Conservation (phyloP, 345 rosid genomes). For the Salix viminalis region DNA sequence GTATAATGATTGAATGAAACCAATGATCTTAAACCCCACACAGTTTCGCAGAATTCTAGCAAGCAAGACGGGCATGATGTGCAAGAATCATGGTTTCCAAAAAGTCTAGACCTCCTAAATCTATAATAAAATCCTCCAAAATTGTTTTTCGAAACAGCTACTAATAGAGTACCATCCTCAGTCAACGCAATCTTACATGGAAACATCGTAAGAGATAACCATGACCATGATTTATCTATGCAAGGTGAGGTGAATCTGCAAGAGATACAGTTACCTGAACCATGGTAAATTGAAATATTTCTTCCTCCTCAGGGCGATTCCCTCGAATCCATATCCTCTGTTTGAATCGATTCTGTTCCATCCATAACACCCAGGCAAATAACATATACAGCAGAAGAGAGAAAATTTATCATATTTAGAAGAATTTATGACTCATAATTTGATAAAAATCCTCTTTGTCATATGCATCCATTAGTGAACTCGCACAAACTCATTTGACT, state of each 20-base stretch:
- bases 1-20: background rate
- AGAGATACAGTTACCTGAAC: slow-evolving; percentile 51
- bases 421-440: background rate
- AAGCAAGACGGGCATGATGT: background rate
- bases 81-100: background rate
- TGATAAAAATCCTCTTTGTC: background rate
- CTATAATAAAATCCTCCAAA: background rate
- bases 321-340: slow-evolving; percentile 91
- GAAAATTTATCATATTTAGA: background rate
- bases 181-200: background rate
- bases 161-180: background rate
- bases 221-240: background rate
- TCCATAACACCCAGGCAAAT: background rate
- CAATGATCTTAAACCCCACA: background rate
- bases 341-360: slow-evolving; percentile 64
- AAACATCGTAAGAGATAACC: background rate
- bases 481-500: background rate
- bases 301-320: slow-evolving; percentile 85
- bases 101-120: no score
- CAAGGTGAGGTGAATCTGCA: background rate
- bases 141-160: background rate
- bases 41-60: background rate
- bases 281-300: slow-evolving; percentile 81
- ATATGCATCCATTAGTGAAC: background rate
- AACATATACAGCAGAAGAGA: background rate